Base-by-base conservation (phyloP, 768 basidiomycete species). In the Gloeophyllum trabeum region DNA sequence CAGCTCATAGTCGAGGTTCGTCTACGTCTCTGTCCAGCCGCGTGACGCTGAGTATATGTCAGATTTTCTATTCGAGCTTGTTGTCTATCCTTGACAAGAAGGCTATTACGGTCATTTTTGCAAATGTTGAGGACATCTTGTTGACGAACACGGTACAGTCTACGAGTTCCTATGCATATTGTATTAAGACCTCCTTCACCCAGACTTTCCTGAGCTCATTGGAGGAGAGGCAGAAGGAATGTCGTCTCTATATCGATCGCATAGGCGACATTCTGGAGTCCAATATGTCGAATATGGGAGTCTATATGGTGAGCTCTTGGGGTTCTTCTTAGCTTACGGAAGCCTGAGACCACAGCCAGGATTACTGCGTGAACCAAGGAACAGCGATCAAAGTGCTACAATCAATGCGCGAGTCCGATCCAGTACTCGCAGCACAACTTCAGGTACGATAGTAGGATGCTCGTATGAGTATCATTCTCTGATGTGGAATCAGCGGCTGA, bases 91-190 rank as follows among this genome's bases (percentile, higher is more conserved):
- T 97, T 5, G 82, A 86, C 3, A 65, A 69, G 43, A 87, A 87
- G 53, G 86, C 87, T 4, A 71, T 81, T 16, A 79, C 73, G 2
- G 82, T 81, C 35, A 77, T 98, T 14, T 98, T 97, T 53, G 85
- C 85, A 4, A 98, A 98, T 51, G 70, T 97, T 19, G 93, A 98
- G 55, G 93, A 97, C 51, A 79, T 97, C 39, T 65, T 97, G 3
- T 61, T 97, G 23, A 83, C 79, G 32, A 93, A 94, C 51, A 94
- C 89, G 7, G 87, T 85, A 51, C 47, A 76, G 49, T 1, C 20
- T 5, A n/a, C 14, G 35, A 28, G 13, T 7, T 43, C 24, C 7
- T 7, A n/a, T 19, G 28, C 28, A 32, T 32, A 10, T 23, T n/a
- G 26, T 38, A 4, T 44, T 35, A 20, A 49, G 16, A 47, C 25